phyloP scores from a whole-genome alignment of 306 rosid species.

The Hippophae tibetana region DNA sequence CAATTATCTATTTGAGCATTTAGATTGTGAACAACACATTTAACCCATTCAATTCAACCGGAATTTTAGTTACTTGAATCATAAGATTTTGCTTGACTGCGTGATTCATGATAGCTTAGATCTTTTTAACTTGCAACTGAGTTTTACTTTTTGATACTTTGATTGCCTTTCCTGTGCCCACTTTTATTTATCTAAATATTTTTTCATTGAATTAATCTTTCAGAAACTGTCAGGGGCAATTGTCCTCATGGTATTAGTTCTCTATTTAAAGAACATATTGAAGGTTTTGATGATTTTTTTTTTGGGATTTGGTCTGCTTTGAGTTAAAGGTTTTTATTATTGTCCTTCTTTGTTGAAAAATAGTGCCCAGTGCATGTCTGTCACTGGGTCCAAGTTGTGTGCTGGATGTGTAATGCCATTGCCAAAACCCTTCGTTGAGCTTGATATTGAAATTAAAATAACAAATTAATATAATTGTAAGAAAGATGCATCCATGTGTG shows the following conservation, averaged over 20 bases:
- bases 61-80: no score
- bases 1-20: no score
- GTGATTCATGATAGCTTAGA: no score
- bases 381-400: slow-evolving; percentile 4
- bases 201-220: not conserved
- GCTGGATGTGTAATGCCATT: slow-evolving; percentile 1
- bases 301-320: not conserved
- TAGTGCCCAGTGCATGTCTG: slow-evolving; percentile 5
- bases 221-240: not conserved
- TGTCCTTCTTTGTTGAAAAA: slow-evolving; percentile 2
- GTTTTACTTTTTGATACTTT: no score
- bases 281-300: not conserved
- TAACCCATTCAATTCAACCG: no score
- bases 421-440: slow-evolving; percentile 12
- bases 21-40: no score
- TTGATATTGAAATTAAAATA: slow-evolving; percentile 17
- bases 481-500: slow-evolving; percentile 26
- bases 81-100: no score
- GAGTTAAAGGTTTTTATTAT: not conserved
- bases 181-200: not conserved
- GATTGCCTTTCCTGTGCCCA: not conserved
- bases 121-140: no score
- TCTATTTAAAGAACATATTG: no score
- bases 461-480: slow-evolving; percentile 17
- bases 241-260: no score